A percentile compares a stretch with the other conserved stretches of the same genome.
These are phyloP conservation scores for Alisma plantagoaquatica DNA, from an alignment of 106 monocot species.

Conservation along the genomic window DNA sequence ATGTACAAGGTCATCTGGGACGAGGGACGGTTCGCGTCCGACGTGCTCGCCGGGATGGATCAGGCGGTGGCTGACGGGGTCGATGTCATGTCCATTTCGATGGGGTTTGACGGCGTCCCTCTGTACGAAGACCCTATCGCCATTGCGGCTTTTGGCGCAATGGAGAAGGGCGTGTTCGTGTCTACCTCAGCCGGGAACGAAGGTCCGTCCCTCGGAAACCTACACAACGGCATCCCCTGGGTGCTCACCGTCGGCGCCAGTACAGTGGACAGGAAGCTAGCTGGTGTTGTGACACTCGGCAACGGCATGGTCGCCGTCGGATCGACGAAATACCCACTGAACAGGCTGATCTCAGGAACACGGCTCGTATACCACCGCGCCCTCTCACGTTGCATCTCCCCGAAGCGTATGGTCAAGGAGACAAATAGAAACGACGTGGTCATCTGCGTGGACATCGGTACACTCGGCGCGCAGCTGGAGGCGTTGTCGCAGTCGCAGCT, in stretches of 20 bases:
- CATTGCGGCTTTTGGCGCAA: slow-evolving; percentile 43
- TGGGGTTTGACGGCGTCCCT: slow-evolving; percentile 33
- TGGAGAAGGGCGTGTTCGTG: slow-evolving; percentile 53
- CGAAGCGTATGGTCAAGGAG: background rate
- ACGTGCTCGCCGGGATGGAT: slow-evolving; percentile 53
- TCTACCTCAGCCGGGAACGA: slow-evolving; percentile 48
- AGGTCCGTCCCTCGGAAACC: slow-evolving; percentile 22
- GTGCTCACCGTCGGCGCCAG: slow-evolving; percentile 46
- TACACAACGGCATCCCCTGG: slow-evolving; percentile 76
- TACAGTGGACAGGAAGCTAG: slow-evolving; percentile 44
- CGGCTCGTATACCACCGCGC: slow-evolving; percentile 14
- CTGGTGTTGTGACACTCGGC: slow-evolving; percentile 25
- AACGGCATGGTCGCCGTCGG: slow-evolving; percentile 29
- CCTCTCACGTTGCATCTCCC: slow-evolving; percentile 12
- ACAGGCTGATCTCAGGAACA: background rate
- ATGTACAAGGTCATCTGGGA: slow-evolving; percentile 78
- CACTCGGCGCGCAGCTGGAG: slow-evolving; percentile 1
- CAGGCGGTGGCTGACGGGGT: slow-evolving; percentile 52
- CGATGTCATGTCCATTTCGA: slow-evolving; percentile 58
- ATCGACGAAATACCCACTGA: slow-evolving; percentile 23
- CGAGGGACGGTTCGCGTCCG: slow-evolving; percentile 26
- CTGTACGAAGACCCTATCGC: slow-evolving; percentile 53
- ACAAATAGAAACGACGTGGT: slow-evolving; percentile 8
- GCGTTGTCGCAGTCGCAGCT: slow-evolving; percentile 20
- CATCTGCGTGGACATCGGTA: slow-evolving; percentile 5